Evolutionary conservation across 2,329 filamentous ascomycete genomes (phyloP), one percentile per base, ranked within the genome.

Genomic region (Aspergillus fructus): DNA sequence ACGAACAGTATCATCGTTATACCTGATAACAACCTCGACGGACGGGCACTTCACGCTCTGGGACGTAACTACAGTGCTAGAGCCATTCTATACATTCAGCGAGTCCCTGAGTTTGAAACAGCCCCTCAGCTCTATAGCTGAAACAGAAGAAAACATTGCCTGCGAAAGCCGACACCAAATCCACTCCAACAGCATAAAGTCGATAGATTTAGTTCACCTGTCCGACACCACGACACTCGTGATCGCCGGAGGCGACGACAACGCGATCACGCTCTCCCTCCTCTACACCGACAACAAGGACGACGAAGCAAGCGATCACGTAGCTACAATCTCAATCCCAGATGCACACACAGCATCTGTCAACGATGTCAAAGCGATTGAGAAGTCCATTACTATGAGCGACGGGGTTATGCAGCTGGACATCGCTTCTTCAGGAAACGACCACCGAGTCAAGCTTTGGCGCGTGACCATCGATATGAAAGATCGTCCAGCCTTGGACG

Each of bases 211-310:
- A 4, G 58, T 71, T 2, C 46, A 66, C 27, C 51, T 79, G 13
- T 63, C 67, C 17, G 61, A 69, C 30, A 65, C 64, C n/a, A 62
- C 74, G 51, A 64, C 77, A 63, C 63, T 89, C 1, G 68, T 96
- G 17, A 72, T 90, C 4, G 92, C 91, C 0, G 91, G 90, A 24
- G 92, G 94, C 21, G 94, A 99, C 66, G 94, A 97, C 72, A 94
- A 94, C 60, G 88, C 89, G 3, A 72, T 97, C 0, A 87, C 83
- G 0, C 67, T 90, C 11, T 83, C 82, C 0, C 68, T 81, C 33
- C 64, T 81, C 27, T 64, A 50, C 15, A 66, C 67, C 3, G 45
- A 49, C 11, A 30, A 53, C 30, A 49, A 61, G 6, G 24, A 49
- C 5, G 15, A 52, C n/a, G 55, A 62, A 23, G 27, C 48, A 27